Base-by-base conservation (phyloP, 2,329 filamentous ascomycete species). In the Hyphodiscus sp. region DNA sequence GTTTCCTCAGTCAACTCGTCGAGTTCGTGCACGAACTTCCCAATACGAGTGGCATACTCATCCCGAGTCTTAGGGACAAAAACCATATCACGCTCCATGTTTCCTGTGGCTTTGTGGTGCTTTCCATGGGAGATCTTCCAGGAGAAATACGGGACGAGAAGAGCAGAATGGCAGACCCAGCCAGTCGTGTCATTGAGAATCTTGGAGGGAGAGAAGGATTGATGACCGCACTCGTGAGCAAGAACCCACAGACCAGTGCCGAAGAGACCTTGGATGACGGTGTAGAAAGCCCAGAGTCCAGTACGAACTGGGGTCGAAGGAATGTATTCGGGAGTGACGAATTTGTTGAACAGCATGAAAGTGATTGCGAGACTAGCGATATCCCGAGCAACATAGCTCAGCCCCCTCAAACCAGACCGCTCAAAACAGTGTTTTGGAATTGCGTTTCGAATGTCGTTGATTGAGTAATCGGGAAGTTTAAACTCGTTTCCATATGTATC, bases 51-150 rank as follows among this genome's bases (percentile, higher is more conserved):
- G 61, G 91, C 89, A 67, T 88, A 91, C 69, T 87, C 75, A 62
- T 94, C 83, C 55, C 91, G 86, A 52, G 91, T 96, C 74, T 89
- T 89, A 56, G 94, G 94, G n/a, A 97, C 79, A 70, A 96, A 97
- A 59, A 97, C 94, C 94, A 99, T 99, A 74, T 99, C 94, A 63
- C 92, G 89, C 75, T 95, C 91, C 75, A 99, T 85, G 79, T 99
- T 83, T 65, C 91, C 94, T 41, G 94, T 99, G 60, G 91, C 91
- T 82, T 97, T 97, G 87, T 99, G 94, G 79, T 99, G 94, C 83
- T 96, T 96, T 77, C 90, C 88, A 77, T 99, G 94, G 62, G 91
- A 96, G 74, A 97, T 91, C 77, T 99, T 95, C 94, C 94, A 99
- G 70, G 90, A 95, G 78, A 96, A 99, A 78, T 97, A 99, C 20